Evolutionary conservation across 768 basidiomycete species (phyloP).

Genomic region (Lactarius hengduanensis): DNA sequence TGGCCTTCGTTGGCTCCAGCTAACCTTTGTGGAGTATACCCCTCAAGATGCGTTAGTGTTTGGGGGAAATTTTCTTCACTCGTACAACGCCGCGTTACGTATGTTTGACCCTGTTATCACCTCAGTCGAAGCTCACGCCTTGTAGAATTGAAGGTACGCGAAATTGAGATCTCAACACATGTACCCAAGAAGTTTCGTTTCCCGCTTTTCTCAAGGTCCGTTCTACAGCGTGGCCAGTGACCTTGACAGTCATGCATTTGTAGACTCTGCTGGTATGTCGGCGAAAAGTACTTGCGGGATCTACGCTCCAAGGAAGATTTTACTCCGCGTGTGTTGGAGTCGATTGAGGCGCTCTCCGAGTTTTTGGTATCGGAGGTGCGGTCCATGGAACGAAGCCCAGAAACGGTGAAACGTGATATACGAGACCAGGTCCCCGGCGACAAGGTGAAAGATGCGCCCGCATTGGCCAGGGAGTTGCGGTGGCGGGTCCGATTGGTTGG

Average conservation of each 20-base stretch:
- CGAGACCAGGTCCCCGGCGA: slow-evolving; percentile 82
- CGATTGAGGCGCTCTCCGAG: slow-evolving; percentile 66
- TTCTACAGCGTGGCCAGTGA: not conserved
- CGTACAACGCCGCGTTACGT: slow-evolving; percentile 86
- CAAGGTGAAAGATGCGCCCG: slow-evolving; percentile 77
- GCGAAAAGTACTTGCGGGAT: slow-evolving; percentile 74
- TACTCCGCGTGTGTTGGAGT: slow-evolving; percentile 61
- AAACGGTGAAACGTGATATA: slow-evolving; percentile 70
- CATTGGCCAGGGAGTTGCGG: slow-evolving; percentile 77
- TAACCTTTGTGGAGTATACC: slow-evolving; percentile 61
- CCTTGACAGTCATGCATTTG: slow-evolving; percentile 1
- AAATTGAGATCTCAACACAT: slow-evolving; percentile 89
- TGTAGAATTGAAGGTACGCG: slow-evolving; percentile 80
- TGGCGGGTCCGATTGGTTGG: slow-evolving; percentile 72
- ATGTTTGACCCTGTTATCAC: slow-evolving; percentile 33
- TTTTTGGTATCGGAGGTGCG: slow-evolving; percentile 80
- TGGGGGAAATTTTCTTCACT: slow-evolving; percentile 97
- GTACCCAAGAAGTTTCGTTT: slow-evolving; percentile 66
- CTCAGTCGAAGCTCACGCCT: slow-evolving; percentile 16
- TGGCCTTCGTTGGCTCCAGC: not conserved
- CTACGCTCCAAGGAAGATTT: slow-evolving; percentile 58
- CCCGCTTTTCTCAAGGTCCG: slow-evolving; percentile 32
- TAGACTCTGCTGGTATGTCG: slow-evolving; percentile 91
- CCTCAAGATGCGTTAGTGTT: slow-evolving; percentile 92
- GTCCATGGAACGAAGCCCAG: slow-evolving; percentile 66